These are phyloP conservation scores for Pyrenopolyporus hunteri DNA, from an alignment of 495 filamentous ascomycete genomes.

Conservation along the genomic window DNA sequence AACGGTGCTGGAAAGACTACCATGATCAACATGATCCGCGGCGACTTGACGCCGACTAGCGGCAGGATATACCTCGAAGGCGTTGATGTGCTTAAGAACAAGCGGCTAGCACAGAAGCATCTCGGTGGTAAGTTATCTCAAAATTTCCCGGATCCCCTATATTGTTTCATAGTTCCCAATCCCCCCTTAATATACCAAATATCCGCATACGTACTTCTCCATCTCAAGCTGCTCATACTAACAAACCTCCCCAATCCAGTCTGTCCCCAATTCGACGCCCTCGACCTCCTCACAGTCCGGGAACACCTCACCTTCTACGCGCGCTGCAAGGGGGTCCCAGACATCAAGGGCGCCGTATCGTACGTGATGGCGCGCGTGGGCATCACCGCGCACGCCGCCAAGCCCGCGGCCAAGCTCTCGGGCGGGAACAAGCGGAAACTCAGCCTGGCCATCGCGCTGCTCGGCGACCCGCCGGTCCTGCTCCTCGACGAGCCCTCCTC, in stretches of 20 bases:
- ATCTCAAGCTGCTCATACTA: not conserved
- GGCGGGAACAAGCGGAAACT: slow-evolving; percentile 74
- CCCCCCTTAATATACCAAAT: not conserved
- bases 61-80: slow-evolving; percentile 72
- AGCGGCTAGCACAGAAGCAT: slow-evolving; percentile 31
- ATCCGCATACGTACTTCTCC: too few species aligned
- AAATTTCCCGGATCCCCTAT: not conserved
- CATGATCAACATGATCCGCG: slow-evolving; percentile 74
- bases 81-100: slow-evolving; percentile 54
- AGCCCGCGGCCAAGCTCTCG: slow-evolving; percentile 63
- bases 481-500: slow-evolving; percentile 67
- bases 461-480: slow-evolving; percentile 68
- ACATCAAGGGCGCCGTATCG: slow-evolving; percentile 60
- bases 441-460: slow-evolving; percentile 67
- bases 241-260: slow-evolving; percentile 51
- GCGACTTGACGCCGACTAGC: slow-evolving; percentile 64
- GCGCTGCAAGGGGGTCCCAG: slow-evolving; percentile 61
- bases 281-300: slow-evolving; percentile 64
- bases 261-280: slow-evolving; percentile 65
- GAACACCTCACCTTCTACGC: slow-evolving; percentile 72
- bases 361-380: slow-evolving; percentile 59
- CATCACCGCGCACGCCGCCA: slow-evolving; percentile 53
- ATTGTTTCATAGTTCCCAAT: not conserved
- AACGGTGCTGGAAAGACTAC: slow-evolving; percentile 82
- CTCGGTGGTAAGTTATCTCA: slow-evolving; percentile 33